Evolutionary conservation across 164 flowering plant species (phyloP).

Genomic region (Taxillus chinensis): DNA sequence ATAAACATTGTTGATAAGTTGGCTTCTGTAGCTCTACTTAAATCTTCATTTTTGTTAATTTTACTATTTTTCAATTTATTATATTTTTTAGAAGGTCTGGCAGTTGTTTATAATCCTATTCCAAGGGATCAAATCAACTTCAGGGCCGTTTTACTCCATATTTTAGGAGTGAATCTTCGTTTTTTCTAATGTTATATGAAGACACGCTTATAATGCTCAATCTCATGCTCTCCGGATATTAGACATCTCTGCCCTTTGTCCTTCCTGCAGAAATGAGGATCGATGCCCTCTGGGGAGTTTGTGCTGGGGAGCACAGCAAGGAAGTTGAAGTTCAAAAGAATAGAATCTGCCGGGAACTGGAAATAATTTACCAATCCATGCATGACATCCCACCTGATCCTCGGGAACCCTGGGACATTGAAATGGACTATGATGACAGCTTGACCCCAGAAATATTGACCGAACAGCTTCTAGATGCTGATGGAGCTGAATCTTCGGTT

Average conservation of each 20-base stretch:
- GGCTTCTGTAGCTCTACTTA: too few species aligned
- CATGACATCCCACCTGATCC: slow-evolving; percentile 71
- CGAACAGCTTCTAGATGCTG: slow-evolving; percentile 62
- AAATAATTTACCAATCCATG: slow-evolving; percentile 34
- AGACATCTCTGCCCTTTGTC: slow-evolving; percentile 12
- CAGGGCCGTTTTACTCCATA: too few species aligned
- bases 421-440: slow-evolving; percentile 86
- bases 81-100: too few species aligned
- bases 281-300: slow-evolving; percentile 42
- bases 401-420: slow-evolving; percentile 93
- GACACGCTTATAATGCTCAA: background rate
- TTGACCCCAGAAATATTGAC: slow-evolving; percentile 73
- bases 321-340: slow-evolving; percentile 71
- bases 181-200: background rate
- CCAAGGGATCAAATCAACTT: too few species aligned
- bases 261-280: slow-evolving; percentile 62
- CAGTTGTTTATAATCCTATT: too few species aligned
- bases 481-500: slow-evolving; percentile 21
- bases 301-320: slow-evolving; percentile 74
- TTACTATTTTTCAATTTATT: too few species aligned
- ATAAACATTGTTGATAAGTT: too few species aligned
- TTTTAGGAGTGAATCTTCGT: too few species aligned
- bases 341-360: slow-evolving; percentile 67
- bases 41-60: too few species aligned
- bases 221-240: slow-evolving; percentile 11